A percentile compares a stretch with the other conserved stretches of the same genome.
Conservation (phyloP, 1,284 basidiomycete species). For the Takashimella tepidaria region DNA sequence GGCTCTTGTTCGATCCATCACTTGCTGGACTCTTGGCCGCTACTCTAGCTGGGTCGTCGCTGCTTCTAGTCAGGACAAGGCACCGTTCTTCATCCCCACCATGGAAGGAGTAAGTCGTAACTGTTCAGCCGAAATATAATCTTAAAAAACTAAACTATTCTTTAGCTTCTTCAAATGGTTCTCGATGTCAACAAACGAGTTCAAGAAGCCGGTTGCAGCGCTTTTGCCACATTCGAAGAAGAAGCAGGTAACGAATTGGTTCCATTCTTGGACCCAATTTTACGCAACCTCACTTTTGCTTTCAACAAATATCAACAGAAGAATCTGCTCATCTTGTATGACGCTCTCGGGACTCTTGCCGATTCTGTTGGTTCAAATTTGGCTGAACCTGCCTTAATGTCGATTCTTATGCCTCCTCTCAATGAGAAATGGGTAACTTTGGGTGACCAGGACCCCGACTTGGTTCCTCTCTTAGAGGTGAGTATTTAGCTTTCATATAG, state of each 20-base stretch:
- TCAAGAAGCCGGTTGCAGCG: constrained; percentile 97
- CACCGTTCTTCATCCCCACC: constrained; percentile 86
- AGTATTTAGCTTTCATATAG: constrained; percentile 17
- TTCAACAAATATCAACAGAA: constrained; percentile 99
- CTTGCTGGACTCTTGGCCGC: constrained; percentile 98
- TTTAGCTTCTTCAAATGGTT: constrained; percentile 97
- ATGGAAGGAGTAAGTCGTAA: constrained; percentile 94
- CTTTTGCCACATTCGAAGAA: constrained; percentile 97
- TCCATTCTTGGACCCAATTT: constrained; percentile 90
- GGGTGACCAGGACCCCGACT: constrained; percentile 82
- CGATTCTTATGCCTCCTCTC: constrained; percentile 94
- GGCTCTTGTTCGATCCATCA: constrained; percentile 95
- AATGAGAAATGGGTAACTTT: constrained; percentile 84
- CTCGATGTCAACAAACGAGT: constrained; percentile 98
- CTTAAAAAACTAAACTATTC: constrained; percentile 4
- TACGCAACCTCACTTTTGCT: constrained; percentile 90
- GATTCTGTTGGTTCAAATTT: constrained; percentile 89
- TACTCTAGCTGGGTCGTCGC: constrained; percentile 93
- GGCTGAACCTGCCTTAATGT: constrained; percentile 78
- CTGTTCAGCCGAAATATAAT: too few species aligned
- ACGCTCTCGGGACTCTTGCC: constrained; percentile 94
- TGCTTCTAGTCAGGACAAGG: constrained; percentile 73
- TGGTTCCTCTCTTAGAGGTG: constrained; percentile 91
- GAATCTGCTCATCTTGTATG: constrained; percentile 97
- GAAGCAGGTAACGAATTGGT: constrained; percentile 86